Evolutionary conservation across 1,284 basidiomycete genomes (phyloP), one percentile per base, ranked within the genome.

Genomic region (Marasmius sp.): DNA sequence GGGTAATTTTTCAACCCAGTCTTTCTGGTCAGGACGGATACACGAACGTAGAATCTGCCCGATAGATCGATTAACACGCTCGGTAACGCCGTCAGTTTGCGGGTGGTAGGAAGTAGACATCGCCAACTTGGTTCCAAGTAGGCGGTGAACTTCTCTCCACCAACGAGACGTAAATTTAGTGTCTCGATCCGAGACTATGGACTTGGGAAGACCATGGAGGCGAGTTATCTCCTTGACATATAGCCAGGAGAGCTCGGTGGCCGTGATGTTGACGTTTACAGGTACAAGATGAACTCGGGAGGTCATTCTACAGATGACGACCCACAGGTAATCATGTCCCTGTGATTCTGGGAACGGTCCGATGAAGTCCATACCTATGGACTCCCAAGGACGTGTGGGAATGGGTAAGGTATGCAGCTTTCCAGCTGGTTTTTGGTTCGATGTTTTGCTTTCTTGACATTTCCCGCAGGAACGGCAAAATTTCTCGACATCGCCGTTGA

Each of bases 1-100:
- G 0, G 75, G 73, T 0, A 76, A 3, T 34, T 70, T 67, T 0
- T 67, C 56, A 0, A 68, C 65, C 76, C 77, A 80, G 45, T 78
- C 72, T 7, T 64, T 62, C 58, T 79, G 77, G 34, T 76, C 69
- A 0, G 69, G 67, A 0, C 57, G 5, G 0, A 79, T 70, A 18
- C 68, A 56, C 0, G 61, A 37, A 0, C 72, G 48, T 8, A 77
- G 57, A 1, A 77, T 70, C 41, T 72, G 69, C 1, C 51, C 64
- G 1, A 76, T 64, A 0, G 70, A 68, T 0, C 66, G 61, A 9
- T 70, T 72, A 0, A 65, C 64, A 0, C 70, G 61, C 59, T 76
- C 74, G 0, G 69, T 68, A 0, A 60, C 59, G 0, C 75, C 52
- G 38, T 54, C 52, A 1, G 52, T 54, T n/a, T 54, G 52, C 16